Conservation (phyloP, 2,329 filamentous ascomycete species). For the Trichophyton mentagrophytes region DNA sequence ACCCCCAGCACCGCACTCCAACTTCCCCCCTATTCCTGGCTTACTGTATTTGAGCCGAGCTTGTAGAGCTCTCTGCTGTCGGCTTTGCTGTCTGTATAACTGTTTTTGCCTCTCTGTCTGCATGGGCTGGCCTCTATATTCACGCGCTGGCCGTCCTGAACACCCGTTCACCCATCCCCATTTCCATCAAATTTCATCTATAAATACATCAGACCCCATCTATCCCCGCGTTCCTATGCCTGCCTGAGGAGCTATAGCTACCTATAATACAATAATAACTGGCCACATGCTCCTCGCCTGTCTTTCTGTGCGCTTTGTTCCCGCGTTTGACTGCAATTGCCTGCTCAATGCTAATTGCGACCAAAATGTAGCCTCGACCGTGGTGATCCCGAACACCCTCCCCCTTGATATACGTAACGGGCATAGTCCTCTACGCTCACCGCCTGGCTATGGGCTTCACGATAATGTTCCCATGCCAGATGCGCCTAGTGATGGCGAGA, state of each 20-base stretch:
- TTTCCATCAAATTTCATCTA: slow-evolving; percentile 21
- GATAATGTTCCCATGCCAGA: slow-evolving; percentile 7
- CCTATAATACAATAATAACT: slow-evolving; percentile 12
- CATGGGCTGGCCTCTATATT: neutral
- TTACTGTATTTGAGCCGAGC: neutral
- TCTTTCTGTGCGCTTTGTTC: slow-evolving; percentile 15
- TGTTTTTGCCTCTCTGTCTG: neutral
- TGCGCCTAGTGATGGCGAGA: neutral
- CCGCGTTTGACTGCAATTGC: slow-evolving; percentile 6
- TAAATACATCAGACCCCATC: slow-evolving; percentile 31
- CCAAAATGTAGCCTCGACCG: slow-evolving; percentile 29
- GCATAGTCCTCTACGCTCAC: slow-evolving; percentile 12
- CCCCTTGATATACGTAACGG: slow-evolving; percentile 24
- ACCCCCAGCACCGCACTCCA: neutral
- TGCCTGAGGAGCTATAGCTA: slow-evolving; percentile 17
- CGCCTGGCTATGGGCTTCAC: slow-evolving; percentile 1
- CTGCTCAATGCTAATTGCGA: slow-evolving; percentile 31
- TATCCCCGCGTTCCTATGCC: slow-evolving; percentile 17
- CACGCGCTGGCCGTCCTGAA: neutral
- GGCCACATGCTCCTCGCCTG: slow-evolving; percentile 26
- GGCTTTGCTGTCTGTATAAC: neutral
- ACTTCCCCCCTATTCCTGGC: neutral
- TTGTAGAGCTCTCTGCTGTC: neutral
- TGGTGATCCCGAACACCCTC: slow-evolving; percentile 34
- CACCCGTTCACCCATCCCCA: slow-evolving; percentile 10